Conservation (phyloP, 2,329 filamentous ascomycete genomes). For the Cordyceps cateniannulata region DNA sequence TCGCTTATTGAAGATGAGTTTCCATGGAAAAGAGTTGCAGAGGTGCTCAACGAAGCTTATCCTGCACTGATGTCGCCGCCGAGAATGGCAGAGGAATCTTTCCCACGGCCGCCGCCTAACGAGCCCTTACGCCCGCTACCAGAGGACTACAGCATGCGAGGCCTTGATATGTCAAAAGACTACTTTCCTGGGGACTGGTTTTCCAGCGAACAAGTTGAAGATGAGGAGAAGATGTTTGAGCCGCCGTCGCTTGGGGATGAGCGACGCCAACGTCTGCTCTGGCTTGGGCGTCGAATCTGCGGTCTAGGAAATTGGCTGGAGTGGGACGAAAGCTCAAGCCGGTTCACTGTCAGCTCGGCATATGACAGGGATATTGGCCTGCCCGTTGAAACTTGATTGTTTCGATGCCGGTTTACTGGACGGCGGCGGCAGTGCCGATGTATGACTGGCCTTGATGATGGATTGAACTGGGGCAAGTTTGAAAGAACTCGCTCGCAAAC, state of each 20-base stretch:
- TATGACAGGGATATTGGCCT: not conserved
- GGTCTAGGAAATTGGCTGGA: slow-evolving; percentile 34
- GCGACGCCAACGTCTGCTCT: slow-evolving; percentile 54
- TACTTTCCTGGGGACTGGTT: slow-evolving; percentile 59
- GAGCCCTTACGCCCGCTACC: slow-evolving; percentile 50
- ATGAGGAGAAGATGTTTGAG: slow-evolving; percentile 62
- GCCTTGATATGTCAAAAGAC: slow-evolving; percentile 52
- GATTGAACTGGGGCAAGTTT: no score
- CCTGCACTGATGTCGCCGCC: slow-evolving; percentile 21
- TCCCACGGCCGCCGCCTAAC: slow-evolving; percentile 40
- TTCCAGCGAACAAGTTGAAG: slow-evolving; percentile 49
- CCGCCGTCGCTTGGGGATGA: slow-evolving; percentile 49
- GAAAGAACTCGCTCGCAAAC: no score
- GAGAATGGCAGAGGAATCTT: slow-evolving; percentile 35
- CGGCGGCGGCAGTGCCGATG: not conserved
- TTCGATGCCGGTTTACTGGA: not conserved
- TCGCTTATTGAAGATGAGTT: slow-evolving; percentile 35
- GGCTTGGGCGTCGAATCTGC: slow-evolving; percentile 46
- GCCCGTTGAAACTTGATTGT: not conserved
- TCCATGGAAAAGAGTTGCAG: slow-evolving; percentile 44
- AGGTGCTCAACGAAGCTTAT: slow-evolving; percentile 32
- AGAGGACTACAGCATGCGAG: slow-evolving; percentile 62
- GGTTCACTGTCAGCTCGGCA: not conserved
- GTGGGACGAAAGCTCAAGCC: slow-evolving; percentile 31
- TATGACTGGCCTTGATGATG: no score